Base-by-base conservation (phyloP, 352 stramenopile species). In the Phytophthora cryptogea region DNA sequence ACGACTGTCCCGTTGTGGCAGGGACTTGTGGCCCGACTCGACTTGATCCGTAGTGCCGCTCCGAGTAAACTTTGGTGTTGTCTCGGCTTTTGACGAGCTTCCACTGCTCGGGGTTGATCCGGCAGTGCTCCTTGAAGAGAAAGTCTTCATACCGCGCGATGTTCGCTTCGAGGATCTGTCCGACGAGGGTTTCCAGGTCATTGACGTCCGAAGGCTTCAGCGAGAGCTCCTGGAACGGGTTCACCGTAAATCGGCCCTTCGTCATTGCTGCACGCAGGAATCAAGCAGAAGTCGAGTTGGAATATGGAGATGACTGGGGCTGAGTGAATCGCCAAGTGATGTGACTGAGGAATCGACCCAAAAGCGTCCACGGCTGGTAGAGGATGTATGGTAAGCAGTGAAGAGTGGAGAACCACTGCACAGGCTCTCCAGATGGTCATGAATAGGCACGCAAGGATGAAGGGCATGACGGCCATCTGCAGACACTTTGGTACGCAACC, bases 81-180 rank as follows among this genome's bases (percentile, higher is more conserved):
- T 78, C 66, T 20, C 63, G 54, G 8, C 40, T 65, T 33, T 74
- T 74, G 49, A 75, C 62, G 8, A 70, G 49, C 31, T 79, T 79
- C 70, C 70, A 79, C 9, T 61, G 13, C 3, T 52, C 50, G 7
- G 50, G 5, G 41, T 75, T 47, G 26, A 76, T 65, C 7, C 45
- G 30, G 54, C 54, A 68, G 45, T 60, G 67, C 42, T 66, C 63
- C 16, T 74, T 66, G 33, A 59, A 63, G 5, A 72, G 42, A 36
- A 76, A 69, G 2, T 70, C 53, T 39, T 77, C 71, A 40, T 75
- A 80, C 20, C 67, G 63, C 1, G 49, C 42, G 11, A 80, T 42
- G 27, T 69, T 69, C 9, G 63, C 58, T 8, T 67, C 52, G 9
- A 79, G 50, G n/a, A 79, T 73, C 1, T 58, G 49, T 0, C 48